Conservation (phyloP, 2,329 filamentous ascomycete species). For the Simplicillium aogashimaense region DNA sequence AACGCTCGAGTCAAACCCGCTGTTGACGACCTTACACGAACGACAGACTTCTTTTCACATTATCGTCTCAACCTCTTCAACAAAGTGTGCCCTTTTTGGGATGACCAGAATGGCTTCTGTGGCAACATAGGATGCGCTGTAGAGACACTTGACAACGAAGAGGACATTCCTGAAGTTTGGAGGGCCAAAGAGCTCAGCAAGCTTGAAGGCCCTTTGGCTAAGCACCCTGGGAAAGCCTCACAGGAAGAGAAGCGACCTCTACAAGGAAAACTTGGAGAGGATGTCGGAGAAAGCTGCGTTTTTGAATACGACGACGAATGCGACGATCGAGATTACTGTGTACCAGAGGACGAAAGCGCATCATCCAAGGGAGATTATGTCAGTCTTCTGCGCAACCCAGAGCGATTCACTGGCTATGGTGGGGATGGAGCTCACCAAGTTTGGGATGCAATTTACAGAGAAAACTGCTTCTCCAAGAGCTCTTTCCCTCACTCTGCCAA, state of each 20-base stretch:
- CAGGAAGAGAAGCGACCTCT: conserved; percentile 68
- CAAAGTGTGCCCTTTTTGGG: conserved; percentile 93
- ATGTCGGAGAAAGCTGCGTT: conserved; percentile 90
- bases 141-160: conserved; percentile 88
- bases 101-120: conserved; percentile 86
- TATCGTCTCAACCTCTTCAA: conserved; percentile 93
- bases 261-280: conserved; percentile 71
- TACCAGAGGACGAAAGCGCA: conserved; percentile 86
- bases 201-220: conserved; percentile 81
- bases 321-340: conserved; percentile 92
- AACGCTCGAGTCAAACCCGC: conserved; percentile 69
- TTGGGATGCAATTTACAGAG: conserved; percentile 93
- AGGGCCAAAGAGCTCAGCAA: conserved; percentile 85
- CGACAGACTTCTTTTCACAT: conserved; percentile 96
- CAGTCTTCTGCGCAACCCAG: conserved; percentile 83
- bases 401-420: conserved; percentile 89
- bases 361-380: conserved; percentile 91
- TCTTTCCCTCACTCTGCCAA: conserved; percentile 52
- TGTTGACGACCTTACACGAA: conserved; percentile 69
- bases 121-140: conserved; percentile 96
- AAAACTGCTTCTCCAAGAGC: conserved; percentile 82
- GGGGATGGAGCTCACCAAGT: conserved; percentile 80
- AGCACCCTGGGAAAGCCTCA: conserved; percentile 69
- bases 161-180: conserved; percentile 88
- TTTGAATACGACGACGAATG: conserved; percentile 97